phyloP scores from a whole-genome alignment of 2,329 filamentous ascomycete genomes.

The Colletotrichum sp. region DNA sequence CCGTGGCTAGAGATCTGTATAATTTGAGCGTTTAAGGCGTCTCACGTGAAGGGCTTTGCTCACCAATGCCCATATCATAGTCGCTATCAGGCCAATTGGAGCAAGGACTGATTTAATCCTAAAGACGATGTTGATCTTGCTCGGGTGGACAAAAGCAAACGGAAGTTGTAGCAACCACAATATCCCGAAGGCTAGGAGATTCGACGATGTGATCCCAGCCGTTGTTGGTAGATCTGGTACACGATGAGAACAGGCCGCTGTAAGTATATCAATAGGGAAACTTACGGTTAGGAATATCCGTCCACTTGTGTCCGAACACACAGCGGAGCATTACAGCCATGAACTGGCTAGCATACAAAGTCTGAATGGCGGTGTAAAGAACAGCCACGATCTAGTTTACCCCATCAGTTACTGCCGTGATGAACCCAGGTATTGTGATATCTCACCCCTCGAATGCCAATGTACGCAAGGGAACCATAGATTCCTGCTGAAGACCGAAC shows the following conservation, averaged over 20 bases:
- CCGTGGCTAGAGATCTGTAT: background rate
- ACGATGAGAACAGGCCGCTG: background rate
- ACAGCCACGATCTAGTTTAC: conserved; percentile 6
- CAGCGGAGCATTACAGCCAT: conserved; percentile 18
- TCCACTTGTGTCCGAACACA: conserved; percentile 20
- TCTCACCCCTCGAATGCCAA: conserved; percentile 9
- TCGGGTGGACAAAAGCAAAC: background rate
- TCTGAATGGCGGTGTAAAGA: conserved; percentile 20
- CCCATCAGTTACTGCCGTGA: background rate
- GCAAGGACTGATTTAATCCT: background rate
- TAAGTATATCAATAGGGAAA: background rate
- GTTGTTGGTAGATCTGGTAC: background rate
- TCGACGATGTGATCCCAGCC: background rate
- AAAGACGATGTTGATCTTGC: background rate
- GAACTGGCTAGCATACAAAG: conserved; percentile 18
- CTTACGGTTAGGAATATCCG: conserved; percentile 1
- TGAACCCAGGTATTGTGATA: background rate
- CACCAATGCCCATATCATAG: background rate
- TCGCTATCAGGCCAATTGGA: background rate
- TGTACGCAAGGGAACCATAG: conserved; percentile 12
- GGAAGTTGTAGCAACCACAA: background rate
- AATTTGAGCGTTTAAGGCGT: background rate
- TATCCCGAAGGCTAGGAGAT: background rate
- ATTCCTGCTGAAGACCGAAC: conserved; percentile 11
- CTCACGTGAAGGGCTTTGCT: background rate